phyloP scores from a whole-genome alignment of 495 filamentous ascomycete genomes.

The Filosporella fistucella region DNA sequence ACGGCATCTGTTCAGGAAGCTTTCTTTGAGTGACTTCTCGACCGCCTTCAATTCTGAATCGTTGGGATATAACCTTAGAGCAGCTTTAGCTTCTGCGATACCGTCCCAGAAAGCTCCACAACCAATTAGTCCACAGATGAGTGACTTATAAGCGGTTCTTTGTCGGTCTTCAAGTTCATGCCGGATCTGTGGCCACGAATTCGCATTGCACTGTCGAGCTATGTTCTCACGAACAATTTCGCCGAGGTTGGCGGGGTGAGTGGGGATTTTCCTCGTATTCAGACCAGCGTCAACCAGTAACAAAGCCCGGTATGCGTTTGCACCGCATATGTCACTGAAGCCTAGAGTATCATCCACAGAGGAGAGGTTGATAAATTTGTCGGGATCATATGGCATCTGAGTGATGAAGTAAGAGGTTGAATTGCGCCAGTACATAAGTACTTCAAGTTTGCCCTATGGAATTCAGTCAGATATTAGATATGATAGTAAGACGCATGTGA shows the following conservation, averaged over 20 bases:
- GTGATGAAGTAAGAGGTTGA: no score
- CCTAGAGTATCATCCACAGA: background rate
- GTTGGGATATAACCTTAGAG: slow-evolving; percentile 12
- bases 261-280: background rate
- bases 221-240: no score
- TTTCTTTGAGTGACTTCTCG: background rate
- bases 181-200: no score
- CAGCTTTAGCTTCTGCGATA: slow-evolving; percentile 6
- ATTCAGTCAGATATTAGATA: no score
- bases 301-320: background rate
- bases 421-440: no score
- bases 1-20: background rate
- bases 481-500: no score
- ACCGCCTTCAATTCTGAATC: slow-evolving; percentile 7
- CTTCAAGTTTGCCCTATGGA: no score
- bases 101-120: slow-evolving; percentile 19
- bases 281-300: background rate
- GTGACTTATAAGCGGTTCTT: slow-evolving; percentile 2
- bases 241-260: no score
- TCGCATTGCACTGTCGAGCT: no score
- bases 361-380: background rate
- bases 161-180: slow-evolving; percentile 11
- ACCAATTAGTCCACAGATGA: slow-evolving; percentile 7
- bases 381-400: background rate
- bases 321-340: background rate